Evolutionary conservation across 2,329 filamentous ascomycete genomes (phyloP), one percentile per base, ranked within the genome.

Genomic region (Graphilbum sp.): DNA sequence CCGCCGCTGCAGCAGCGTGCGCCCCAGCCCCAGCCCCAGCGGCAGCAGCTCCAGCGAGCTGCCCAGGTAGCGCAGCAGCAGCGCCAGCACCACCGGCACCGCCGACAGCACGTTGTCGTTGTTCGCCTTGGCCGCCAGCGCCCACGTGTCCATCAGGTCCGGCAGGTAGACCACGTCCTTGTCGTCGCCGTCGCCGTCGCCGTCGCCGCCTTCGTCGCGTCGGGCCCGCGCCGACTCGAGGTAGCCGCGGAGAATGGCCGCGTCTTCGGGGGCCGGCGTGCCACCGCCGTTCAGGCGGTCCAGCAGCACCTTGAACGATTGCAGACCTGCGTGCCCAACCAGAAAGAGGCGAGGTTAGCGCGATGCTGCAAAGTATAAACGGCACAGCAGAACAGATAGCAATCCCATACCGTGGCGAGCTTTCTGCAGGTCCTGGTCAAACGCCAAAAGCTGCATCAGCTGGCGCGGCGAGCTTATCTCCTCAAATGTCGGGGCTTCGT

Each of bases 111-210:
- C 63, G 39, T 75, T 72, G 41, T 94, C 86, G 47, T 87, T 80
- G 52, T 83, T 84, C 46, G 75, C 74, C 53, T 83, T 77, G 23
- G 75, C 75, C 4, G 82, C 86, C 60, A 82, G 86, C 35, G 75
- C 76, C 88, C 88, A 96, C 42, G 77, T 85, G 49, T 92, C 81
- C 59, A 92, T 81, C 30, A 96, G 61, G 49, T 94, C 84, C 2
- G 69, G 61, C 23, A 96, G 69, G 47, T 78, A 84, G 19, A 77
- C 63, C 7, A 70, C 63, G 38, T 72, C 65, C 37, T 72, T 68
- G 29, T 75, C 72, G 31, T 60, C 65, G 39, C 63, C 56, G 34
- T 54, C 52, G 38, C 54, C 52, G 37, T 62, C 57, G 46, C 57
- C 24, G 4, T 19, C 31, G 5, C 21, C 11, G 18, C 7, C 19